phyloP scores from a whole-genome alignment of 1,284 basidiomycete species.

The Tranzscheliella williamsii region DNA sequence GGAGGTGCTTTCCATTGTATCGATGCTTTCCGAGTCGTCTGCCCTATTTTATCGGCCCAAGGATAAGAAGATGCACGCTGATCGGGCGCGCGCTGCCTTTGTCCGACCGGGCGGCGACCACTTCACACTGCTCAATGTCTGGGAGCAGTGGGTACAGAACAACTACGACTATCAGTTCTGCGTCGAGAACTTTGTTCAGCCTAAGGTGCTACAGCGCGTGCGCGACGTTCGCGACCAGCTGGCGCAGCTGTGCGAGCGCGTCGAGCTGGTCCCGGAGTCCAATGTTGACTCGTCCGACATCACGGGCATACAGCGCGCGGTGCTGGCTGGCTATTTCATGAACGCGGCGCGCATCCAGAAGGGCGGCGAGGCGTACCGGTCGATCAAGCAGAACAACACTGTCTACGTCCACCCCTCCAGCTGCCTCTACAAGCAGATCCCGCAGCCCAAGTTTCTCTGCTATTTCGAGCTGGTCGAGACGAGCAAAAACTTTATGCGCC shows the following conservation, averaged over 20 bases:
- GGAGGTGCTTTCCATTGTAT: constrained; percentile 93
- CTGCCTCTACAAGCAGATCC: constrained; percentile 90
- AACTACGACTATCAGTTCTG: constrained; percentile 71
- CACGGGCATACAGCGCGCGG: constrained; percentile 87
- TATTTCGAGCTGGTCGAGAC: constrained; percentile 85
- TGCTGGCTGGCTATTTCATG: constrained; percentile 94
- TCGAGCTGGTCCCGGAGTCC: constrained; percentile 84
- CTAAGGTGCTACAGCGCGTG: constrained; percentile 89
- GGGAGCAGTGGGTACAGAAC: constrained; percentile 97
- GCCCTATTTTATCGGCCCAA: constrained; percentile 96
- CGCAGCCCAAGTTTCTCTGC: constrained; percentile 80
- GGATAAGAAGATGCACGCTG: constrained; percentile 70
- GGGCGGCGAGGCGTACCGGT: constrained; percentile 69
- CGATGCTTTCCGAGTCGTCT: constrained; percentile 93
- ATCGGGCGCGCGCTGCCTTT: constrained; percentile 91
- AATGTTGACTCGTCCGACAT: constrained; percentile 91
- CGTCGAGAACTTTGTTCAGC: constrained; percentile 86
- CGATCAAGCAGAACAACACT: constrained; percentile 90
- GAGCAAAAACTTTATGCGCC: constrained; percentile 69
- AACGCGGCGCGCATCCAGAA: constrained; percentile 68
- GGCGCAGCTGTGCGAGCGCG: constrained; percentile 90
- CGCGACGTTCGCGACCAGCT: constrained; percentile 94
- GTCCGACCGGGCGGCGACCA: constrained; percentile 94
- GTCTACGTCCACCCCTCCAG: constrained; percentile 96
- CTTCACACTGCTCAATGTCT: constrained; percentile 93